Evolutionary conservation across 2,329 filamentous ascomycete genomes (phyloP).

Genomic region (Venturia aucupariae): DNA sequence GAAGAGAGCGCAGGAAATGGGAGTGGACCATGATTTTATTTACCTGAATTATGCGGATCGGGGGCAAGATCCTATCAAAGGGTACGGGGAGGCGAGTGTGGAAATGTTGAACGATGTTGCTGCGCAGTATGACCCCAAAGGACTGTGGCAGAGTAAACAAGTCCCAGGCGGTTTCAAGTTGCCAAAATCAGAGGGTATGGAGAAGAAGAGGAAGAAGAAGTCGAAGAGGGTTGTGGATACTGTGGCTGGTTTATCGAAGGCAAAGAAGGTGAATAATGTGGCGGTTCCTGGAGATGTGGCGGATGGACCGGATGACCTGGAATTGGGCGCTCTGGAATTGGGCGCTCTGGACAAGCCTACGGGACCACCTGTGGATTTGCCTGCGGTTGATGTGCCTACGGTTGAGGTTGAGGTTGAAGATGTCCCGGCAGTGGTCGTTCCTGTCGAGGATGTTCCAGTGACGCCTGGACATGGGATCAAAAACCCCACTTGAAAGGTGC

Average conservation of each 20-base stretch:
- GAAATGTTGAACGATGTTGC: constrained; percentile 26
- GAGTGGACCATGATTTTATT: constrained; percentile 26
- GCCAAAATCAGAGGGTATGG: background rate
- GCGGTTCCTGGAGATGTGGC: background rate
- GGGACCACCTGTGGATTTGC: too few species aligned
- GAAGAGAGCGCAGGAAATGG: constrained; percentile 15
- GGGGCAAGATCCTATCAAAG: constrained; percentile 33
- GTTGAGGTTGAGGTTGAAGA: too few species aligned
- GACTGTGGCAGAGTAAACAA: constrained; percentile 30
- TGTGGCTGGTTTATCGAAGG: too few species aligned
- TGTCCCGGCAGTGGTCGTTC: too few species aligned
- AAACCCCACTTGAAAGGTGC: too few species aligned
- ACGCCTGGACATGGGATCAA: too few species aligned
- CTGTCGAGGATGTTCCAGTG: too few species aligned
- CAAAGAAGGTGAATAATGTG: background rate
- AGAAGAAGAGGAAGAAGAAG: background rate
- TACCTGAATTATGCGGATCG: constrained; percentile 42
- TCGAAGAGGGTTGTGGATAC: background rate
- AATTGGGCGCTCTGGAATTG: too few species aligned
- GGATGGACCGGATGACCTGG: too few species aligned
- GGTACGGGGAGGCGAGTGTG: constrained; percentile 33
- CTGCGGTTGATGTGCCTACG: too few species aligned
- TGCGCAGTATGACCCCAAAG: constrained; percentile 31
- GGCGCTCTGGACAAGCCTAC: too few species aligned
- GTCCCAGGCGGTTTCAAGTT: constrained; percentile 39